Base-by-base conservation (phyloP, 2,329 filamentous ascomycete genomes). In the Pleoardoris graminearum region DNA sequence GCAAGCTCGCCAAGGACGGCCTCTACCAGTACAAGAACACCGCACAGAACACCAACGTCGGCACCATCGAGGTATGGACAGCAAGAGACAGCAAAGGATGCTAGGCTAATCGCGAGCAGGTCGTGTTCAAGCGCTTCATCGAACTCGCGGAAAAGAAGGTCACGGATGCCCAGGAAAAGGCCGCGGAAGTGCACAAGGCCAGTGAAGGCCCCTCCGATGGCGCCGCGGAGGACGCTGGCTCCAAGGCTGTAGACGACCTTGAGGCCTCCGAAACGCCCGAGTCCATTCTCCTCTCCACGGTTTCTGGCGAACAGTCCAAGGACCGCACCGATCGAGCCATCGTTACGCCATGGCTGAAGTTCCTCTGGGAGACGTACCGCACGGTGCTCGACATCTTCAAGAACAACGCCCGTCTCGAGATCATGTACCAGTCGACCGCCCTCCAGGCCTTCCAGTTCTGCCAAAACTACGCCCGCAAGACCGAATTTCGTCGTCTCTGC, bases 21-120 rank as follows among this genome's bases (percentile, higher is more conserved):
- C 84, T 99, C 43, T 99, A 97, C 77, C 94, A 97, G 77, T 99
- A 99, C 85, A 99, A 99, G 84, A 99, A 99, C 77, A 97, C 97
- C 65, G 93, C 92, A 50, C 94, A 99, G 77, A 99, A 99, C 80
- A 96, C 93, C 66, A 97, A 97, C 74, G 91, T 99, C 63, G 91
- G 86, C 67, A 99, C 94, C 57, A 99, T 99, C 75, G 94, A 97
- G 85, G 89, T 91, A 79, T 55, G 74, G 51, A 33, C 4, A 43
- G 30, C 8, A n/a, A 14, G 17, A 14, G 5, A 47, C 30, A 45
- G 38, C 19, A 17, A 1, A n/a, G 16, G 5, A 10, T 10, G 23
- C 10, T 19, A 10, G 22, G 53, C 62, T 63, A 58, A 62, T 54
- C 49, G 33, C 38, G 43, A 45, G 42, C 56, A 75, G 73, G 81